Evolutionary conservation across 805 yeast species (phyloP).

Genomic region (Hanseniaspora occidentalis): DNA sequence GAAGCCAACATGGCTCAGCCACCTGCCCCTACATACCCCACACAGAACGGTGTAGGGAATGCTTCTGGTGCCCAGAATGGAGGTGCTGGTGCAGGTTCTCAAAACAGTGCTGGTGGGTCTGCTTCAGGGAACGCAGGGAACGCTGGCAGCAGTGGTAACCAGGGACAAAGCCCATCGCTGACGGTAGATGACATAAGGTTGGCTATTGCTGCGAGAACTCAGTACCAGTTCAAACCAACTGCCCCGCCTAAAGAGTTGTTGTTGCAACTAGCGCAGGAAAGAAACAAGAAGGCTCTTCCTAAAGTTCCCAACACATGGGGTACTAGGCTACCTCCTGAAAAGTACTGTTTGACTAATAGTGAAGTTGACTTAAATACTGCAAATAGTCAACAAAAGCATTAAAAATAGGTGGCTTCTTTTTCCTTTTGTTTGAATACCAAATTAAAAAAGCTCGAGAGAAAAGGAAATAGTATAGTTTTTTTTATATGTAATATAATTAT

Average conservation of each 20-base stretch:
- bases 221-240: constrained; percentile 86
- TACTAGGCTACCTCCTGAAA: constrained; percentile 90
- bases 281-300: constrained; percentile 83
- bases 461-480: too few relatives aligned
- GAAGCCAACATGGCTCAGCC: constrained; percentile 18
- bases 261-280: constrained; percentile 81
- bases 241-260: constrained; percentile 88
- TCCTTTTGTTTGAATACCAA: too few relatives aligned
- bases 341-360: constrained; percentile 70
- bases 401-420: neutral
- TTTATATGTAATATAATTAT: too few relatives aligned
- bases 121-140: constrained; percentile 1
- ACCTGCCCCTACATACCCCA: constrained; percentile 6
- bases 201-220: constrained; percentile 90
- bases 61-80: constrained; percentile 1
- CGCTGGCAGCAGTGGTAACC: constrained; percentile 6
- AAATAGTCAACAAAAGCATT: neutral
- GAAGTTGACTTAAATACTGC: neutral
- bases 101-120: constrained; percentile 20
- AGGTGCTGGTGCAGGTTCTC: neutral
- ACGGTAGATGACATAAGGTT: constrained; percentile 84
- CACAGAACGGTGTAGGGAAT: constrained; percentile 3
- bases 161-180: constrained; percentile 33
- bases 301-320: constrained; percentile 89
- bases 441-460: too few relatives aligned